phyloP scores from a whole-genome alignment of 768 basidiomycete genomes.

The Lactarius akahatsu region DNA sequence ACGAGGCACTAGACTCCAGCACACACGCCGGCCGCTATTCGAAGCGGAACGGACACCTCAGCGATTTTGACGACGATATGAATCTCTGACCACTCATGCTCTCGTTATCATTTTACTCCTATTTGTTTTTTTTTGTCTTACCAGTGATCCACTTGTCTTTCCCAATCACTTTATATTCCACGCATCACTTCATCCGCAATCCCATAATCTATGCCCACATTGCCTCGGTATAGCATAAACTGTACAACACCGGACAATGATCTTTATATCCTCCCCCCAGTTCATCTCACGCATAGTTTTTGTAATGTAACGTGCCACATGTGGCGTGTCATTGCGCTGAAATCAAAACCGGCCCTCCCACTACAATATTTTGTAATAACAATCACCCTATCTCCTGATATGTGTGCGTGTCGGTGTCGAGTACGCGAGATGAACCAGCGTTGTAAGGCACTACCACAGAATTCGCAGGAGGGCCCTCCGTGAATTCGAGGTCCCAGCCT shows the following conservation, averaged over 20 bases:
- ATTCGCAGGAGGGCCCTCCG: too few species aligned
- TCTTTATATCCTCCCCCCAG: constrained; percentile 3
- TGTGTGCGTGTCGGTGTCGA: background rate
- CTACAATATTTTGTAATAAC: constrained; percentile 24
- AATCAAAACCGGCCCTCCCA: constrained; percentile 5
- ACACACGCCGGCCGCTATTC: constrained; percentile 72
- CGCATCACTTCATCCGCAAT: constrained; percentile 19
- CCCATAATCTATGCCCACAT: constrained; percentile 26
- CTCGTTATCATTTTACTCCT: constrained; percentile 11
- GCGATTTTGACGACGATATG: constrained; percentile 39
- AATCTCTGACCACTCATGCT: constrained; percentile 33
- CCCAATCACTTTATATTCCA: constrained; percentile 20
- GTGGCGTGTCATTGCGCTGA: constrained; percentile 15
- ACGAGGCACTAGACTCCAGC: constrained; percentile 69
- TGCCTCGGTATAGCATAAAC: constrained; percentile 16
- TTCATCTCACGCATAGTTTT: constrained; percentile 12
- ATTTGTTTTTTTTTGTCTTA: constrained; percentile 7
- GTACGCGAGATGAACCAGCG: too few species aligned
- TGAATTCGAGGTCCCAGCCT: too few species aligned
- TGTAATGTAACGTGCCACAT: constrained; percentile 7
- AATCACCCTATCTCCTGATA: constrained; percentile 1
- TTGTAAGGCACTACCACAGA: too few species aligned
- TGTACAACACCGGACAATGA: constrained; percentile 25
- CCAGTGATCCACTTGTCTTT: constrained; percentile 10
- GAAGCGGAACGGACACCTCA: constrained; percentile 46